Percentiles rank a stretch among this genome's conserved stretches.
Conservation (phyloP, 768 basidiomycete genomes). For the Boletus sensibilis region DNA sequence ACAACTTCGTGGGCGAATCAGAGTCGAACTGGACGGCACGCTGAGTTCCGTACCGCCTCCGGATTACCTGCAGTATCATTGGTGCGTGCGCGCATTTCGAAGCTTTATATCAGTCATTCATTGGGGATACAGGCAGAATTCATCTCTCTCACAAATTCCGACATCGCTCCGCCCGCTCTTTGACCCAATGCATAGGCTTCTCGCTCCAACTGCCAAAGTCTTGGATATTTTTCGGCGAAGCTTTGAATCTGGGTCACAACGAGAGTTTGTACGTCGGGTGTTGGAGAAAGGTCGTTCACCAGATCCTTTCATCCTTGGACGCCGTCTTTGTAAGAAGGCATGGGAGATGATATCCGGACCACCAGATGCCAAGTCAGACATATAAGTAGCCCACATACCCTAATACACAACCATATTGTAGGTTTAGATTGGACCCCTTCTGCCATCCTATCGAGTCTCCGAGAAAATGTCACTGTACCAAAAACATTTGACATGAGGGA, state of each 20-base stretch:
- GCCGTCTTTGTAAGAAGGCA: slow-evolving; percentile 39
- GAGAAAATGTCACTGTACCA: neutral
- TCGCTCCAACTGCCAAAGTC: slow-evolving; percentile 55
- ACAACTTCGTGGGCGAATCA: slow-evolving; percentile 20
- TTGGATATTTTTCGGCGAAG: slow-evolving; percentile 53
- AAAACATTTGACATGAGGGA: slow-evolving; percentile 31
- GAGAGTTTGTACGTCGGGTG: slow-evolving; percentile 52
- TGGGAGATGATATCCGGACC: slow-evolving; percentile 39
- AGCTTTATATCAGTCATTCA: neutral
- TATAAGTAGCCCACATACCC: slow-evolving; percentile 27
- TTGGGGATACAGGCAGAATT: slow-evolving; percentile 40
- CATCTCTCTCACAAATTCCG: slow-evolving; percentile 59
- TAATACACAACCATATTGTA: slow-evolving; percentile 9
- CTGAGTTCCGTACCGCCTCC: slow-evolving; percentile 27
- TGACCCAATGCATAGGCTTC: slow-evolving; percentile 51
- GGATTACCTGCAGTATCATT: slow-evolving; percentile 28
- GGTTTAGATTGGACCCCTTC: slow-evolving; percentile 2
- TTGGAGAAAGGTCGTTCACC: slow-evolving; percentile 64
- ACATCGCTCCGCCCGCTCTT: slow-evolving; percentile 54
- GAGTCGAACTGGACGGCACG: slow-evolving; percentile 28
- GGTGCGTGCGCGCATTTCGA: slow-evolving; percentile 37
- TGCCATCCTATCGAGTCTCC: neutral
- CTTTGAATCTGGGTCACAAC: slow-evolving; percentile 56
- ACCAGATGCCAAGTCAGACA: slow-evolving; percentile 27
- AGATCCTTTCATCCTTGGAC: slow-evolving; percentile 52